Base-by-base conservation (phyloP, 2,329 filamentous ascomycete genomes). In the Ophiosphaerella herpotricha region DNA sequence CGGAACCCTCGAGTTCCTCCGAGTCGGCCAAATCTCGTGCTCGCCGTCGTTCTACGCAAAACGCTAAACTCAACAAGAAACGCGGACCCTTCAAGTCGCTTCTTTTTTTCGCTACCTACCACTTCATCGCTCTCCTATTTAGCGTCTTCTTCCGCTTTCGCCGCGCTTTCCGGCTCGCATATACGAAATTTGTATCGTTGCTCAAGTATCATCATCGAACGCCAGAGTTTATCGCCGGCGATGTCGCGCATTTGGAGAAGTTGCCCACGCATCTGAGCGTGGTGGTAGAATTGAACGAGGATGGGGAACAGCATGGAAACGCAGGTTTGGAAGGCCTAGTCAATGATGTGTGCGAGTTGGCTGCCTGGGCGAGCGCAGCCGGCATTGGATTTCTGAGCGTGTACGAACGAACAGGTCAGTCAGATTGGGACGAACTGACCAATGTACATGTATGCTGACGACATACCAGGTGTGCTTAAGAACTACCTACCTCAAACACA, bases 201-300 rank as follows among this genome's bases (percentile, higher is more conserved):
- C 80, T 96, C 46, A 92, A 93, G 73, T 94, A 99, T 77, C 95
- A 99, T 76, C 94, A 99, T 74, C 89, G 90, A 44, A 96, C 93
- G 0, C 94, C 94, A 7, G 90, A 96, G 70, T 85, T 96, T 68
- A 96, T 99, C 61, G 86, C 88, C 66, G 87, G 88, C 66, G 94
- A 99, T 75, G 87, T 97, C 23, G 85, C 85, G 71, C 81, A 82
- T 8, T 75, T 99, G 49, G 82, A 80, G 50, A 85, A 88, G 63
- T 75, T 95, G 52, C 94, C 94, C 2, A 84, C 88, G 58, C 94
- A 99, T 69, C 74, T 99, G 43, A 97, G 91, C 68, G 87, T 96
- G 9, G 87, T 97, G 46, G 76, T 99, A 50, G 87, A 87, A 50
- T 78, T 90, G 40, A 85, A 93, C 64, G 80, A 87, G 38, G 67